Base-by-base conservation (phyloP, 306 rosid species). In the Lathyrus tuberosus region DNA sequence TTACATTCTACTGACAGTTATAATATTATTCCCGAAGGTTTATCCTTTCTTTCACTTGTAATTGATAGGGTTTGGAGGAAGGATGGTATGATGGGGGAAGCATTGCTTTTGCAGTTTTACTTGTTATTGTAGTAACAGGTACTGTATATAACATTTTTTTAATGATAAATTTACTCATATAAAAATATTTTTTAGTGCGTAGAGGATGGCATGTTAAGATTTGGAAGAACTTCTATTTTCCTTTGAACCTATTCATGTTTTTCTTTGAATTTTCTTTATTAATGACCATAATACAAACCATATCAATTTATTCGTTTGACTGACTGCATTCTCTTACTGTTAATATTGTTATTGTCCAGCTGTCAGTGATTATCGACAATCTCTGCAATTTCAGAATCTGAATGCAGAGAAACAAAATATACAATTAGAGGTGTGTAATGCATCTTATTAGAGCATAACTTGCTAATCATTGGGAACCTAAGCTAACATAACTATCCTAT, bases 41-140 rank as follows among this genome's bases (percentile, higher is more conserved):
- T 69, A 73, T 59, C 10, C 18, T 52, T 70, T 79, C 48, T 73
- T 17, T 35, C 59, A 56, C 62, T 70, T 67, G 54, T 75, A 71
- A 67, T 59, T 72, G 62, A 10, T 65, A 94, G 99, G 99, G 99
- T 77, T 9, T 84, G 56, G 9, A 64, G 7, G 88, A 91, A 82
- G 99, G 99, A 76, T 94, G 97, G 97, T 89, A 87, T 72, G 99
- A 94, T 80, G 96, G 99, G 71, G 97, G 95, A 61, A 91, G 99
- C 83, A 94, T 91, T 80, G 71, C 88, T 65, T 83, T 91, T 65
- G 99, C 99, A 70, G 99, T 94, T 58, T 10, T 84, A 38, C 95
- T 94, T 75, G 99, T 94, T 68, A 87, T 91, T 67, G 72, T 89
- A 43, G 99, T 94, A 67, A 94, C 99, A 71, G 99, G 99, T 94